Evolutionary conservation across 257 asterid species (phyloP), one percentile per base, ranked within the genome.

Genomic region (Voacanga thouarsii): DNA sequence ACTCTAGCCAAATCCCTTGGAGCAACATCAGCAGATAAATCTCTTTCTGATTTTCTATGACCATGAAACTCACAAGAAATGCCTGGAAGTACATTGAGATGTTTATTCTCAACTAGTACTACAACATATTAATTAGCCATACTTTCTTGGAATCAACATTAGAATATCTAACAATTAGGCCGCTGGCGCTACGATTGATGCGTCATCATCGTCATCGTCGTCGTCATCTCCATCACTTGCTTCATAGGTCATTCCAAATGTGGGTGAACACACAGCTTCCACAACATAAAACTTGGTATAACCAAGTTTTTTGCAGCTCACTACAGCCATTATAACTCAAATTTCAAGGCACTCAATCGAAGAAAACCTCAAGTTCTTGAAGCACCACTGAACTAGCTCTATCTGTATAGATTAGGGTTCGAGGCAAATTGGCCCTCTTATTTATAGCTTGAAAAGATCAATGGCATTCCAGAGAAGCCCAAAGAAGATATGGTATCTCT

Each of bases 161-260:
- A 57, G 21, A 57, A 43, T 43, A 5, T 57, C 63, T n/a, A 57
- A 23, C 3, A 43, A 9, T 70, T 71, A 82, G 2, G 85, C 85
- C 11, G 83, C 85, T 2, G 85, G 85, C 7, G 85, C 85, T 15
- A 82, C 83, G 4, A 61, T 75, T 51, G 64, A 21, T 51, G 66
- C 85, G 26, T 79, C 85, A 0, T 82, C 85, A 43, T 75, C 77
- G 16, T 82, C 83, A 0, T 78, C 85, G 2, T 82, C 85, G 2
- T 82, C 85, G 30, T 66, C 82, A 4, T 79, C 85, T 43, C 47
- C 78, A 21, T 79, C 80, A 57, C 3, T 51, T 6, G 50, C 44
- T 37, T 49, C 53, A 10, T 15, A 60, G n/a, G 12, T 8, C 39
- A n/a, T 41, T 0, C 21, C 6, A 44, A 49, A 30, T 56, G 49